Base-by-base conservation (phyloP, 129 eudicot genomes). In the Flaveria trinervia region DNA sequence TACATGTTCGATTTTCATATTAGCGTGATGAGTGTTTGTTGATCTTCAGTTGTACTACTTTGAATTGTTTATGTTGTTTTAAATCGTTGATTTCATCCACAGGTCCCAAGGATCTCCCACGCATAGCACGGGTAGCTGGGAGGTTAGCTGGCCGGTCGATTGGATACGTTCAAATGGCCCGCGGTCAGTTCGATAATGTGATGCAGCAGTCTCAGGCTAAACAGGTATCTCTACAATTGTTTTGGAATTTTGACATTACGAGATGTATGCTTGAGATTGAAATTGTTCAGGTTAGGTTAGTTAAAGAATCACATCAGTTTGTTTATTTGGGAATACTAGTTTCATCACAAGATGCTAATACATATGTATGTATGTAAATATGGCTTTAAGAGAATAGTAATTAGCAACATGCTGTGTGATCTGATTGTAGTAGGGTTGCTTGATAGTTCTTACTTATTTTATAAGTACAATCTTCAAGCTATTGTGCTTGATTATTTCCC, bases 201-300 rank as follows among this genome's bases (percentile, higher is more conserved):
- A 88, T 95, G 97, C 94, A 95, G 76, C 92, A 95, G 73, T 83
- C 96, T 62, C 94, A 89, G 80, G 97, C 91, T 83, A 90, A 87
- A 68, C 92, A 95, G 96, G 97, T 92, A 44, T 70, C 28, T 61
- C 71, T 50, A 66, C 15, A 67, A 3, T 41, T 67, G 51, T 41
- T 20, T 9, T 67, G 51, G 33, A 36, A n/a, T 67, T 39, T 9
- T n/a, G 16, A 65, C 14, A 65, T 65, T 61, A 26, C 43, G 33
- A 20, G 6, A 30, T 13, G 57, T 12, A 33, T 15, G n/a, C 23
- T n/a, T 44, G 26, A 25, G 25, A 44, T 44, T 74, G 12, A 9
- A 57, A 57, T 14, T 23, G 68, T 22, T 41, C 9, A 26, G 49
- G 25, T 43, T 57, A 57, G 43, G 18, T 72, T 36, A 46, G 51